Evolutionary conservation across 345 rosid genomes (phyloP), one percentile per base, ranked within the genome.

Genomic region (Crucihimalaya himalaica): DNA sequence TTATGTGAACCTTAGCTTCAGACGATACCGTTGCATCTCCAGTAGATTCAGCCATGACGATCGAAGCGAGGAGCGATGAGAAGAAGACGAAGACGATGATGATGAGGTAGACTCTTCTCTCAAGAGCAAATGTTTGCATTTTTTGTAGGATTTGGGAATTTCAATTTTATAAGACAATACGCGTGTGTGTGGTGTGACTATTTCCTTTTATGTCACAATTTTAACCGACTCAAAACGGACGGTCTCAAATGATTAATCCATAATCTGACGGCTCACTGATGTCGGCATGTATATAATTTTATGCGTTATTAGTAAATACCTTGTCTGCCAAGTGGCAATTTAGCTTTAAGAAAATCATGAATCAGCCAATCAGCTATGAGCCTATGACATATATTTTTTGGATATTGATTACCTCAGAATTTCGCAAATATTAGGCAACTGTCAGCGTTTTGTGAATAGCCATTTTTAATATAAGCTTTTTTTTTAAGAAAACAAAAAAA

Each of bases 1-100:
- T 72, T 80, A 94, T 89, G 71, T 94, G 93, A 61, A 89, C 96
- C 29, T 88, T 79, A 1, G 91, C 40, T 43, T 59, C 25, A 2
- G 91, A 62, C 1, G 65, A 39, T 14, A 7, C 48, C 48, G 83
- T n/a, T 47, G 61, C 19, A 4, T 66, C 20, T 10, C 72, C 74
- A 5, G 84, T 23, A 1, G 86, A 53, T 43, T 72, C 84, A 47
- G 91, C 86, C 88, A 83, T 85, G 14, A 32, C 61, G 79, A 81
- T 76, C 71, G 73, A 40, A 54, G 76, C 40, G 29, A 60, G 19
- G 18, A 68, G 21, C 19, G 66, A 70, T 5, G 74, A n/a, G 9
- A 63, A 8, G 40, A 57, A 6, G 23, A 72, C 8, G 28, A 67
- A 3, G 51, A 64, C 27, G 31, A 73, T 0, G 39, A 54, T 1